A percentile compares a stretch with the other conserved stretches of the same genome.
Conservation (phyloP, 2,329 filamentous ascomycete genomes). For the Penicillium glabrum region DNA sequence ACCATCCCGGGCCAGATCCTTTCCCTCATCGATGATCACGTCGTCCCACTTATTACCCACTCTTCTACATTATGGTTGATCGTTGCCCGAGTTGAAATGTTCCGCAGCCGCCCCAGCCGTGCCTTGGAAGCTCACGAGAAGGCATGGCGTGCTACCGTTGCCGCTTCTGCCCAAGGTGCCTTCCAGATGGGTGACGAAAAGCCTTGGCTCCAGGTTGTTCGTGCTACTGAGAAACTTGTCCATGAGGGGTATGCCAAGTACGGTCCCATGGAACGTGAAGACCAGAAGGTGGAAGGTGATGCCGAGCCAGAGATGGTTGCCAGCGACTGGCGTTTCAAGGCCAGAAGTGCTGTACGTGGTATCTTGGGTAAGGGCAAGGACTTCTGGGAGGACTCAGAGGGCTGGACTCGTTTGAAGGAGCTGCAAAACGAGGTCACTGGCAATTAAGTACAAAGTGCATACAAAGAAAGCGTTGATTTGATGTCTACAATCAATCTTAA, state of each 20-base stretch:
- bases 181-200: conserved; percentile 57
- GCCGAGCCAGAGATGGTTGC: conserved; percentile 64
- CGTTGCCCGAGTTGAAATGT: conserved; percentile 69
- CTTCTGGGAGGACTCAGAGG: conserved; percentile 71
- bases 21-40: conserved; percentile 69
- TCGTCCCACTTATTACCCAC: conserved; percentile 81
- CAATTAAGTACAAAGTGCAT: conserved; percentile 17
- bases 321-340: conserved; percentile 84
- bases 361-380: conserved; percentile 81
- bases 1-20: conserved; percentile 54
- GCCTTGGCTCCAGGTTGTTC: conserved; percentile 71
- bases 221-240: conserved; percentile 77
- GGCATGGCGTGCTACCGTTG: conserved; percentile 73
- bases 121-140: conserved; percentile 85
- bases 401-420: conserved; percentile 40
- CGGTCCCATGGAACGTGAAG: conserved; percentile 59
- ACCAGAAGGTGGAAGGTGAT: conserved; percentile 48
- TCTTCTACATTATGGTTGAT: conserved; percentile 76
- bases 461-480: conserved; percentile 5
- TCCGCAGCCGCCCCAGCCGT: conserved; percentile 67
- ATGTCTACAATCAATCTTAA: background rate
- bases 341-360: conserved; percentile 76
- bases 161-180: conserved; percentile 43
- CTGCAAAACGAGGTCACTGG: conserved; percentile 39
- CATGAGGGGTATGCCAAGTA: conserved; percentile 76